Percentiles rank a stretch among this genome's conserved stretches.
Conservation (phyloP, 2,329 filamentous ascomycete genomes). For the Aureobasidium sp. region DNA sequence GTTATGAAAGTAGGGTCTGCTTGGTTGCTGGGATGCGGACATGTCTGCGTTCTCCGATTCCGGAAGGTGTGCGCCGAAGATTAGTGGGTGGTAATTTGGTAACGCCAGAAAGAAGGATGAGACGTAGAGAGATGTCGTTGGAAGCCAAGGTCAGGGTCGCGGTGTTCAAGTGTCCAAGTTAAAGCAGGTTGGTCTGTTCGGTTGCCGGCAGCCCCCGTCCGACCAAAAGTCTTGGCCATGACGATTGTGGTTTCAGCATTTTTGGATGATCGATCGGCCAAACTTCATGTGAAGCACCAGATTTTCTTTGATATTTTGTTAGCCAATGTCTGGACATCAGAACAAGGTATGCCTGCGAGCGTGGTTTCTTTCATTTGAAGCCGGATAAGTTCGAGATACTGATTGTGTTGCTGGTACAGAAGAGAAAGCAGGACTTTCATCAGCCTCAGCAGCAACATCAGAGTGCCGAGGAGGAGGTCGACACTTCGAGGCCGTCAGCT, state of each 20-base stretch:
- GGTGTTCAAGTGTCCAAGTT: neutral
- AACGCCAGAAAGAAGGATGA: neutral
- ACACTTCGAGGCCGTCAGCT: constrained; percentile 61
- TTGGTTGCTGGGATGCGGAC: constrained; percentile 6
- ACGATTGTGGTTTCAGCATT: neutral
- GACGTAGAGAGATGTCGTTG: neutral
- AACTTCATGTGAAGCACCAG: constrained; percentile 4
- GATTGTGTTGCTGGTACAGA: constrained; percentile 17
- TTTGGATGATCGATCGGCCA: neutral
- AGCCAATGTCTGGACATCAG: constrained; percentile 9
- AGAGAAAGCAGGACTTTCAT: constrained; percentile 22
- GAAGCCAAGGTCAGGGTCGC: neutral
- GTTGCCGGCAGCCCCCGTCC: neutral
- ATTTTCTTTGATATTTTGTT: neutral
- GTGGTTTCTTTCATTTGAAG: neutral
- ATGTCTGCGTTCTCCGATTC: neutral
- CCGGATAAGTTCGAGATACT: neutral
- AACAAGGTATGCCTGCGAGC: neutral
- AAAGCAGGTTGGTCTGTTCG: too few relatives aligned
- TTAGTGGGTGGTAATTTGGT: neutral
- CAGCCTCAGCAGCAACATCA: constrained; percentile 18
- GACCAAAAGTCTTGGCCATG: neutral
- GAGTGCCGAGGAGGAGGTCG: constrained; percentile 21
- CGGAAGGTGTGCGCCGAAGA: neutral
- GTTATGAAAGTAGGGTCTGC: constrained; percentile 15